These are phyloP conservation scores for Wakefieldia striispora DNA, from an alignment of 768 basidiomycete genomes.

Conservation along the genomic window DNA sequence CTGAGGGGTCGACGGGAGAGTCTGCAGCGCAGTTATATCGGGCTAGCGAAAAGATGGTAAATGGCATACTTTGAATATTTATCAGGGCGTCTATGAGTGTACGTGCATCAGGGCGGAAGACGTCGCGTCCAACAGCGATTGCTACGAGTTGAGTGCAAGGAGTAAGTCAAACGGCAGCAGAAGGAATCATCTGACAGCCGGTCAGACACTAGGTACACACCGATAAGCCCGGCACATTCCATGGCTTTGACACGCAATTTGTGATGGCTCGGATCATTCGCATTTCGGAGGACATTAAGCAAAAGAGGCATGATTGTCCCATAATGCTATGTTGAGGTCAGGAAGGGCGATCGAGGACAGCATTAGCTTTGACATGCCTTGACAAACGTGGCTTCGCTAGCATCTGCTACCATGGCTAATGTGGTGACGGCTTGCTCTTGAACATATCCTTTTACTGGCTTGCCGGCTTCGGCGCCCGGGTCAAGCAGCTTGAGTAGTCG, in stretches of 20 bases:
- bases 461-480: slow-evolving; percentile 43
- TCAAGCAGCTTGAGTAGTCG: slow-evolving; percentile 57
- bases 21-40: slow-evolving; percentile 37
- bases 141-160: slow-evolving; percentile 40
- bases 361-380: slow-evolving; percentile 43
- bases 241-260: slow-evolving; percentile 80
- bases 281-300: slow-evolving; percentile 70
- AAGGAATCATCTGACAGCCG: too few species aligned
- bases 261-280: slow-evolving; percentile 61
- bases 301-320: slow-evolving; percentile 77
- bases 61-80: slow-evolving; percentile 65
- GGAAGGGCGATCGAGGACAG: neutral
- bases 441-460: slow-evolving; percentile 55
- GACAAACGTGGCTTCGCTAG: slow-evolving; percentile 73
- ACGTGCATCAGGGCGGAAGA: slow-evolving; percentile 73
- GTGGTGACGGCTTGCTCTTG: slow-evolving; percentile 89
- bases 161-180: too few species aligned
- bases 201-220: slow-evolving; percentile 39
- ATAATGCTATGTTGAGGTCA: slow-evolving; percentile 55
- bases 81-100: slow-evolving; percentile 72
- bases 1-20: slow-evolving; percentile 63
- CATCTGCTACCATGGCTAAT: slow-evolving; percentile 86
- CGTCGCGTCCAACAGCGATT: slow-evolving; percentile 80
- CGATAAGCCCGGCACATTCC: slow-evolving; percentile 88
- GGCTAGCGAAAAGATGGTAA: neutral